Evolutionary conservation across 192 early-diverging fungal species (phyloP).

Genomic region (Linnemannia exigua): DNA sequence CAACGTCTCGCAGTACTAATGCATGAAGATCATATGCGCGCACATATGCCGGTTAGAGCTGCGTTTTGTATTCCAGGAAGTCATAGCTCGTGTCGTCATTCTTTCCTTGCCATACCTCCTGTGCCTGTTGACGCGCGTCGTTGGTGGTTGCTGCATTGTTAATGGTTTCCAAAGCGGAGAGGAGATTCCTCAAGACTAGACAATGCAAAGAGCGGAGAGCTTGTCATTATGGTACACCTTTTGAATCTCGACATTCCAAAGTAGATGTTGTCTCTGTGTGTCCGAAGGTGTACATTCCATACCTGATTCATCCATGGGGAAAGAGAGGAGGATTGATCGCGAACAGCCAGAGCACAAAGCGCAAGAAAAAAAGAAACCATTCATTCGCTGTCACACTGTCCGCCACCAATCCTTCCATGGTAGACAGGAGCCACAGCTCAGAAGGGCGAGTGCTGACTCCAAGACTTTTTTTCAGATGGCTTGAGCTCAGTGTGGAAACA

Average conservation of each 20-base stretch:
- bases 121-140: conserved; percentile 58
- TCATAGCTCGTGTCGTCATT: background rate
- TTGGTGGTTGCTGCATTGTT: conserved; percentile 59
- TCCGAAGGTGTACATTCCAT: background rate
- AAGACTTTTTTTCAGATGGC: too few relatives aligned
- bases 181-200: conserved; percentile 51
- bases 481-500: too few relatives aligned
- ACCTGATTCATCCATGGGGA: background rate
- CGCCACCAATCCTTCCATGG: too few relatives aligned
- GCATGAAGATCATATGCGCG: too few relatives aligned
- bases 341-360: too few relatives aligned
- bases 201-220: background rate
- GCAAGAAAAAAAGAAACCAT: too few relatives aligned
- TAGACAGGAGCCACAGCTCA: too few relatives aligned
- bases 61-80: background rate
- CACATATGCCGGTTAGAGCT: background rate
- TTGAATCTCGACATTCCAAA: background rate
- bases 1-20: conserved; percentile 65
- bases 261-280: background rate
- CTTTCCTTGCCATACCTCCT: conserved; percentile 45
- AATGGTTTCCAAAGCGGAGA: conserved; percentile 62
- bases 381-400: too few relatives aligned
- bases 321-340: background rate
- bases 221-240: background rate
- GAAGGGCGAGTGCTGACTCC: too few relatives aligned